These are phyloP conservation scores for Deuterostichococcus epilithicus DNA, from an alignment of 139 green algal species.

Conservation along the genomic window DNA sequence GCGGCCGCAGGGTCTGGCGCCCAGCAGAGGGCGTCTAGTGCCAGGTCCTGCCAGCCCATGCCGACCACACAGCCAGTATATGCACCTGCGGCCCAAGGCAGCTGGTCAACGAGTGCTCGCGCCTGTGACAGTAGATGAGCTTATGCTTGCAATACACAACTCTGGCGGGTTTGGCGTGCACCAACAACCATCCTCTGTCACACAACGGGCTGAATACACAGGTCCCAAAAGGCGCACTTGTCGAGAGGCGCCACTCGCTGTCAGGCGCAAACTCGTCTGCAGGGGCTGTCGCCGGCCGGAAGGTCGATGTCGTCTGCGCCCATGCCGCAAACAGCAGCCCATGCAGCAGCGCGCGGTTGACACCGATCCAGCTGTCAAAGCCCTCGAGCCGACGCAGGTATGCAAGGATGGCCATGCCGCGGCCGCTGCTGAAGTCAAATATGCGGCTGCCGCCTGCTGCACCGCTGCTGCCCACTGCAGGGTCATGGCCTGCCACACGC, in stretches of 20 bases:
- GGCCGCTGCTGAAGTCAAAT: too few species aligned
- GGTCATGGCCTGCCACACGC: too few species aligned
- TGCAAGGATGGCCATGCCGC: not conserved
- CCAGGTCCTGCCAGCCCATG: not conserved
- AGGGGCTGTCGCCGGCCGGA: too few species aligned
- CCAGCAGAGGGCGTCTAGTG: not conserved
- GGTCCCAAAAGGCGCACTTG: not conserved
- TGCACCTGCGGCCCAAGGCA: not conserved
- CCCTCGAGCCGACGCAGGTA: not conserved
- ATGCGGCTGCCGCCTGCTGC: too few species aligned
- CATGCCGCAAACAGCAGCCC: not conserved
- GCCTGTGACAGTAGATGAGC: too few species aligned
- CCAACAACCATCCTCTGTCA: too few species aligned
- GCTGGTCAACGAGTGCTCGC: too few species aligned
- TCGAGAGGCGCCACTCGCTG: not conserved
- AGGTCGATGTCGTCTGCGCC: not conserved
- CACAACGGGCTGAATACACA: too few species aligned
- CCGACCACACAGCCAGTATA: not conserved
- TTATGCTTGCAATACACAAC: too few species aligned
- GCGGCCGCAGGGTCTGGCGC: too few species aligned
- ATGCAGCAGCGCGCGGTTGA: not conserved
- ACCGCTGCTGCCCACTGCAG: too few species aligned
- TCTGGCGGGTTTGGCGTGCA: too few species aligned
- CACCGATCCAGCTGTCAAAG: not conserved
- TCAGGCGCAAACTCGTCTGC: not conserved